phyloP scores from a whole-genome alignment of 495 filamentous ascomycete species.

The Trichodelitschia bisporula region DNA sequence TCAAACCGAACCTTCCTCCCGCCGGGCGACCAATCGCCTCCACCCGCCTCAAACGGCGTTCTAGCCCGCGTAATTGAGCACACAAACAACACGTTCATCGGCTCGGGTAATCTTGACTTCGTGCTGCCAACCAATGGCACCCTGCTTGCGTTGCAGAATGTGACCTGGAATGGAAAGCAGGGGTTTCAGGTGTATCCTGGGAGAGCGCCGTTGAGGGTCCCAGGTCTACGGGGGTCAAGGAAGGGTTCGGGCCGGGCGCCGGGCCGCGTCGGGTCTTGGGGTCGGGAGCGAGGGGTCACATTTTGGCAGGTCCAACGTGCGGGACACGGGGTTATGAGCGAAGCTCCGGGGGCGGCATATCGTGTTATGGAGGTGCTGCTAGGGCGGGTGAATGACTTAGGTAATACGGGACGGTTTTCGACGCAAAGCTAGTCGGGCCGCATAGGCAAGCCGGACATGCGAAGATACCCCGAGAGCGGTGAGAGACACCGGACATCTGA shows the following conservation, averaged over 20 bases:
- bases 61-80: conserved; percentile 10
- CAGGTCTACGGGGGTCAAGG: conserved; percentile 24
- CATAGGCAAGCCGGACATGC: too few relatives aligned
- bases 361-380: conserved; percentile 3
- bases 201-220: conserved; percentile 33
- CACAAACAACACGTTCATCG: conserved; percentile 21
- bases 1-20: too few relatives aligned
- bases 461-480: too few relatives aligned
- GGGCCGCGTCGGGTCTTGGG: conserved; percentile 32
- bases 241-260: conserved; percentile 19
- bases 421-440: not conserved
- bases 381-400: conserved; percentile 4
- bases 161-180: conserved; percentile 51
- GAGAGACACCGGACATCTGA: too few relatives aligned
- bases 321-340: not conserved
- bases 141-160: conserved; percentile 50
- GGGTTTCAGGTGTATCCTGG: conserved; percentile 32
- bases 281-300: conserved; percentile 47
- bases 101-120: conserved; percentile 38
- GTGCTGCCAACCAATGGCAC: conserved; percentile 39
- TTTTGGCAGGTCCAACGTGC: conserved; percentile 8
- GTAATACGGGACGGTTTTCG: not conserved
- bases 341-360: not conserved
- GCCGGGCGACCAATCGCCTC: conserved; percentile 5
- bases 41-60: conserved; percentile 5